Conservation (phyloP, 148 eudicot genomes). For the Camellia sinensis region DNA sequence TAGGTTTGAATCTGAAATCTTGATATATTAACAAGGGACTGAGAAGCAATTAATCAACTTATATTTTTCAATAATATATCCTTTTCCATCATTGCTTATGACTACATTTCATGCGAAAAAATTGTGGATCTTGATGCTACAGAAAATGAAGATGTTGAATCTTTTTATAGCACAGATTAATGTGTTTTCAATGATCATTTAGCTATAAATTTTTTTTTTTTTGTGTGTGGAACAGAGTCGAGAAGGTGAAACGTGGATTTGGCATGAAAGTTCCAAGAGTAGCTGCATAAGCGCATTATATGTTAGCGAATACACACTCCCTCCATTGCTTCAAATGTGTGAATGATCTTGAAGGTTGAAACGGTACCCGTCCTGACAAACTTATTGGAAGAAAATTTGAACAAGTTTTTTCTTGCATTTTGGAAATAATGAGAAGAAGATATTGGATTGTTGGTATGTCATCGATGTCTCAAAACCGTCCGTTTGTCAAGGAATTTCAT, state of each 20-base stretch:
- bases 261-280: slow-evolving; percentile 82
- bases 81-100: neutral
- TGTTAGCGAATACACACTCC: neutral
- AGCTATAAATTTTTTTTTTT: neutral
- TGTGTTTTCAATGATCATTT: neutral
- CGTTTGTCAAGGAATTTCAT: neutral
- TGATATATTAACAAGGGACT: too few species aligned
- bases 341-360: slow-evolving; percentile 6
- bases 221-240: slow-evolving; percentile 48
- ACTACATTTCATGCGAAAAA: neutral
- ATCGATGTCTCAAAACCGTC: neutral
- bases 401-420: neutral
- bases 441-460: neutral
- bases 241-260: slow-evolving; percentile 81
- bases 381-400: too few species aligned
- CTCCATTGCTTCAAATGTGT: neutral
- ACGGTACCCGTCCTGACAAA: neutral
- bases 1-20: neutral
- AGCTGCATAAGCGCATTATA: slow-evolving; percentile 25
- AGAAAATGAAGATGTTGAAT: neutral
- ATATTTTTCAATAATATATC: too few species aligned
- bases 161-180: neutral
- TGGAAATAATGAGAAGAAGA: neutral
- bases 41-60: too few species aligned
- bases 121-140: neutral